Evolutionary conservation across 495 filamentous ascomycete species (phyloP), one percentile per base, ranked within the genome.

Genomic region (Hyphodiscus hymeniophilus): DNA sequence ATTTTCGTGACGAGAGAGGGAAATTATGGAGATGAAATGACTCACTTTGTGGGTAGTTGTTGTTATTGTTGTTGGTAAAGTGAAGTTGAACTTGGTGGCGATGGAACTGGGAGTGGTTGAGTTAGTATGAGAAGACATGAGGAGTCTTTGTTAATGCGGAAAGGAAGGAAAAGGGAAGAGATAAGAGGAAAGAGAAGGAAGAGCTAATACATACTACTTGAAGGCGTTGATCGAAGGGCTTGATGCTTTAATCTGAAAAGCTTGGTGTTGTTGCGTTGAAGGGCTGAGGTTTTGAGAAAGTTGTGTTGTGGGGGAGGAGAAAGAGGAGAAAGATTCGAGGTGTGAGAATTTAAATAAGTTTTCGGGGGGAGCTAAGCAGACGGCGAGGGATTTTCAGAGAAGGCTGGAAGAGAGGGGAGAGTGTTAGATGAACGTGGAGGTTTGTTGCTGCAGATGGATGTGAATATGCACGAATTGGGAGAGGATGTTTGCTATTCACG

Each of bases 51-150:
- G 26, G 26, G 4, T 4, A 28, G 26, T 5, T 10, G 4, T 28
- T 28, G 10, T 28, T 28, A n/a, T n/a, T 28, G 5, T 28, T 28
- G 26, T 28, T 28, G 10, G 26, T 28, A 48, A 26, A 48, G 52
- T 17, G 50, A 61, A 12, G 54, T 57, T 28, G 52, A 61, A 30
- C 45, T 63, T 42, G 52, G 59, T 3, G 49, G 58, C 20, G 49
- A 56, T 36, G 12, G 48, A 64, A 45, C 34, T 44, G 20, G 35
- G 26, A 31, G 18, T 12, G 18, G 22, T 12, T 16, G 20, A 16
- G 17, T 33, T 7, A 33, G 6, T n/a, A 32, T 17, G 21, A 38
- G 23, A n/a, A 26, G 21, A 32, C 16, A 13, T 16, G 22, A 22
- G 33, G 11, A n/a, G 22, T 32, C 21, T 44, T 30, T 6, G 10